Evolutionary conservation across 2,329 filamentous ascomycete species (phyloP), one percentile per base, ranked within the genome.

Genomic region (Hypoxylon sp.): DNA sequence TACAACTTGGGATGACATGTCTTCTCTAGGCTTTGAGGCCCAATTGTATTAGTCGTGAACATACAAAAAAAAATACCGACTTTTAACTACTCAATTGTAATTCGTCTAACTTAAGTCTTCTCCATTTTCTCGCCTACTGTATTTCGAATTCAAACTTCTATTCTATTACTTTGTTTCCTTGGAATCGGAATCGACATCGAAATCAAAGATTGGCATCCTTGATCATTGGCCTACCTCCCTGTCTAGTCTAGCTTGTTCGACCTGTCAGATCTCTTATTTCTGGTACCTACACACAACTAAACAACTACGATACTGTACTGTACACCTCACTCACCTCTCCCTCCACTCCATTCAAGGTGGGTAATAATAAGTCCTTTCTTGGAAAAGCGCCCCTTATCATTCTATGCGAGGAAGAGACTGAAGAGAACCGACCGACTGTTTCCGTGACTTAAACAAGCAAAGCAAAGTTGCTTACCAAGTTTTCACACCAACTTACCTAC

Each of bases 341-440:
- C 41, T 46, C 19, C 46, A 43, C 36, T 38, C 9, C 15, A 17
- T 40, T 25, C 15, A 12, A 55, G 42, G 55, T 45, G 34, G 47
- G 51, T 55, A 48, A 38, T 19, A 23, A 44, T 13, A 15, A 13
- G 11, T 34, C 20, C 31, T 23, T 43, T 48, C 45, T 43, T 50
- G 45, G 54, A 54, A 47, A 52, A 51, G 37, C 17, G 31, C 25
- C 17, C 38, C 31, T 19, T 23, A 26, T n/a, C n/a, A n/a, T n/a
- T n/a, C n/a, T n/a, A n/a, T n/a, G n/a, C n/a, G n/a, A n/a, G n/a
- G n/a, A n/a, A n/a, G n/a, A n/a, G n/a, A n/a, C n/a, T n/a, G n/a
- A n/a, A n/a, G n/a, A n/a, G n/a, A 19, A 51, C 46, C 42, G 42
- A 55, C 30, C 31, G 31, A 54, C 23, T 44, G 41, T 55, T 47